Base-by-base conservation (phyloP, 805 yeast genomes). In the Sugiyamaella americana region DNA sequence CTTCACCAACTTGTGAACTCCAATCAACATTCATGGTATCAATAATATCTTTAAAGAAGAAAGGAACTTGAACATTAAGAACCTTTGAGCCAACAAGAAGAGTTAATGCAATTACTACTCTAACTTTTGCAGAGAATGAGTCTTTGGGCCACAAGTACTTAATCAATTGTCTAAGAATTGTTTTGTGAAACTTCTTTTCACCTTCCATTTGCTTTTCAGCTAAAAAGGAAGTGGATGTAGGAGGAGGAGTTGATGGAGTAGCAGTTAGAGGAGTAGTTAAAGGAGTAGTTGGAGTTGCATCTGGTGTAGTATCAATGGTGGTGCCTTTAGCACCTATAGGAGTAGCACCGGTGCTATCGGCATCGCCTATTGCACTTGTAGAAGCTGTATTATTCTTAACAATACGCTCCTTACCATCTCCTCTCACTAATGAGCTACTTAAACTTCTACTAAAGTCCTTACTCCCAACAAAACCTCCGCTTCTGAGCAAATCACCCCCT, bases 11-110 rank as follows among this genome's bases (percentile, higher is more conserved):
- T n/a, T 79, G 73, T 16, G 72, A 66, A 4, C 71, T 68, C 94
- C 96, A 87, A 57, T 88, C 95, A 21, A 89, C 75, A 61, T 91
- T 93, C 97, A 91, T 89, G 10, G 80, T 78, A 67, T 93, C 98
- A 40, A 93, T 80, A 43, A 87, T 91, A 24, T 78, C 73, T 56
- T 85, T 93, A 74, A 93, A 93, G 65, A 79, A 89, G 61, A 93
- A 88, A 0, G 98, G 98, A 4, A 93, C 98, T 63, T 93, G 96
- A 3, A 93, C 96, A 62, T 89, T 93, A 32, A 93, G 70, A 4
- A 93, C 61, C 62, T 93, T 93, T 17, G 97, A 84, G 0, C 80
- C 79, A 3, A 93, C 75, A 49, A 93, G 72, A 48, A 93, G 69
- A 0, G 80, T 56, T 16, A 93, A 62, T 0, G 98, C 97, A 4